phyloP scores from a whole-genome alignment of 1,139 yeast species.

The Arxiozyma bovina region DNA sequence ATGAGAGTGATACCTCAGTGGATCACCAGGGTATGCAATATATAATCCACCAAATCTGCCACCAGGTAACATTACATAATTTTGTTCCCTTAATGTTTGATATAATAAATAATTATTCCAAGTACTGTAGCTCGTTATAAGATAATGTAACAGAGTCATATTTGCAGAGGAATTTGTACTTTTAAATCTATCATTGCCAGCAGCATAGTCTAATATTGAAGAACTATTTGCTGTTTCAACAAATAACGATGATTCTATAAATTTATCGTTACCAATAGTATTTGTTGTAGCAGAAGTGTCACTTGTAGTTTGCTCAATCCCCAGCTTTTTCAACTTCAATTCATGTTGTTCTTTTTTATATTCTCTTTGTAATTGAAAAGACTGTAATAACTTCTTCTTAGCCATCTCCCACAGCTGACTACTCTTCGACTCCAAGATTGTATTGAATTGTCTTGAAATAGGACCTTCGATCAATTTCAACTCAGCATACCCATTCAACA shows the following conservation, averaged over 20 bases:
- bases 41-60: slow-evolving; percentile 83
- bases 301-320: slow-evolving; percentile 5
- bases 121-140: slow-evolving; percentile 6
- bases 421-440: slow-evolving; percentile 15
- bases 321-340: slow-evolving; percentile 13
- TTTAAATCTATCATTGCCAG: not conserved
- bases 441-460: slow-evolving; percentile 9
- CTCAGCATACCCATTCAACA: slow-evolving; percentile 37
- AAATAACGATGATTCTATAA: slow-evolving; percentile 20
- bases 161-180: not conserved
- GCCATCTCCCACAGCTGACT: slow-evolving; percentile 8
- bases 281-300: not conserved
- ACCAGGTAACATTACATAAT: slow-evolving; percentile 56
- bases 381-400: slow-evolving; percentile 10
- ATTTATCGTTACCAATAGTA: not conserved
- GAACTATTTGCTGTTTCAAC: slow-evolving; percentile 17
- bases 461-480: slow-evolving; percentile 23
- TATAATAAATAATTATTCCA: slow-evolving; percentile 17
- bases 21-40: slow-evolving; percentile 92
- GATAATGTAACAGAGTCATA: not conserved
- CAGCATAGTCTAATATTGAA: slow-evolving; percentile 3
- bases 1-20: slow-evolving; percentile 83
- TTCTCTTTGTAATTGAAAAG: slow-evolving; percentile 15
- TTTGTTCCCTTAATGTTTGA: slow-evolving; percentile 11
- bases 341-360: slow-evolving; percentile 16